A percentile compares a stretch with the other conserved stretches of the same genome.
Evolutionary conservation across 306 rosid genomes (phyloP).

Genomic region (Abrus precatorius): DNA sequence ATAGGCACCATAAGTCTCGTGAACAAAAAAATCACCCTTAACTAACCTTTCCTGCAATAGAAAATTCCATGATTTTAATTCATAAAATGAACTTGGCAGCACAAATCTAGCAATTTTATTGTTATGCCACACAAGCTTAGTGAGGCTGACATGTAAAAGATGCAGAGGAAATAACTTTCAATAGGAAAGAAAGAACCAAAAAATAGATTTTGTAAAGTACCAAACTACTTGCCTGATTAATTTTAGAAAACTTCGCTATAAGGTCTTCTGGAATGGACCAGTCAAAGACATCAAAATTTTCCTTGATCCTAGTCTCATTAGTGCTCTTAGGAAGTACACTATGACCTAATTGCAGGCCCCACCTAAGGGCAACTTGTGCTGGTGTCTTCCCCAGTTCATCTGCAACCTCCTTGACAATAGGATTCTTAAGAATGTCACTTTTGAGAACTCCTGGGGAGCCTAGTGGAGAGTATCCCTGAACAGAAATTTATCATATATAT

Average conservation of each 20-base stretch:
- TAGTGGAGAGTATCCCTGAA: constrained; percentile 71
- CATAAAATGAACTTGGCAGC: not conserved
- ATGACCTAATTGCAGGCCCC: constrained; percentile 83
- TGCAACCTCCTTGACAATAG: constrained; percentile 53
- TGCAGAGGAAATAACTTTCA: not conserved
- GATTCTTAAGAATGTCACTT: constrained; percentile 58
- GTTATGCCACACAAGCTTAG: not conserved
- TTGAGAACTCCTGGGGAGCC: constrained; percentile 66
- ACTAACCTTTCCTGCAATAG: constrained; percentile 64
- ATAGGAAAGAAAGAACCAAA: not conserved
- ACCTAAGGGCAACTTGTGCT: constrained; percentile 78
- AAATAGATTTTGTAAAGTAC: not conserved
- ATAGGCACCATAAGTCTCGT: constrained; percentile 54
- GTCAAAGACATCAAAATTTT: constrained; percentile 61
- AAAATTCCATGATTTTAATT: constrained; percentile 22
- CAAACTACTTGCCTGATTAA: constrained; percentile 65
- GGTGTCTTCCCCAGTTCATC: constrained; percentile 72
- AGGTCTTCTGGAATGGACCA: constrained; percentile 74
- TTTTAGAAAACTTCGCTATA: constrained; percentile 55
- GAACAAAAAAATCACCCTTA: constrained; percentile 49
- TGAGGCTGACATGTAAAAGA: not conserved
- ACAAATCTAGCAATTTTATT: not conserved
- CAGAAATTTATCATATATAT: not conserved
- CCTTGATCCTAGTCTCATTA: constrained; percentile 59
- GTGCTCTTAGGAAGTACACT: constrained; percentile 83